Evolutionary conservation across 148 eudicot species (phyloP).

Genomic region (Rhododendron ovatum): DNA sequence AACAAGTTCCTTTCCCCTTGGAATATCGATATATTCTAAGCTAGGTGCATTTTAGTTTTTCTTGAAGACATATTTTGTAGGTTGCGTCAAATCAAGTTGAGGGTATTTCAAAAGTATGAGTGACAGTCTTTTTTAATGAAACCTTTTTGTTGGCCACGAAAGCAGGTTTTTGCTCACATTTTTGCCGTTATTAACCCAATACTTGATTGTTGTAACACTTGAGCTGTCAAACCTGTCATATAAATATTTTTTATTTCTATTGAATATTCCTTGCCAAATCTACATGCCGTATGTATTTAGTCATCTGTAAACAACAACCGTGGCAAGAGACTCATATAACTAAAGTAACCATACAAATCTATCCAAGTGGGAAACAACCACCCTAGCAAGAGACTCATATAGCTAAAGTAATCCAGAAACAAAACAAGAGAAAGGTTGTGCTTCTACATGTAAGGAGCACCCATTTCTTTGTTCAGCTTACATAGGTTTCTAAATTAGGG

Average conservation of each 20-base stretch:
- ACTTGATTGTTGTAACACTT: not conserved
- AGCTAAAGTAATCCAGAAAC: not conserved
- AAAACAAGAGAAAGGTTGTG: not conserved
- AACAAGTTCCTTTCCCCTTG: not conserved
- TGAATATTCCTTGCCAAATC: not conserved
- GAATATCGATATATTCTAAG: not conserved
- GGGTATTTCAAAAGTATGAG: not conserved
- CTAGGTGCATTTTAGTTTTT: not conserved
- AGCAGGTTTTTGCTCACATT: not conserved
- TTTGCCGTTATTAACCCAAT: not conserved
- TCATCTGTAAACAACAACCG: not conserved
- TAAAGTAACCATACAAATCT: not conserved
- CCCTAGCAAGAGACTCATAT: not conserved
- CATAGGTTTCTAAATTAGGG: not conserved
- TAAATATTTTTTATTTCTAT: not conserved
- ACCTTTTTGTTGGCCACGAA: not conserved
- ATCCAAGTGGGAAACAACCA: not conserved
- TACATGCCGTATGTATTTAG: not conserved
- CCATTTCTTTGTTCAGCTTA: not conserved
- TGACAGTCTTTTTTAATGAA: not conserved
- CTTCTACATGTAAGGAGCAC: not conserved
- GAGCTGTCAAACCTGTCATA: not conserved
- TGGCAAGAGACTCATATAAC: not conserved
- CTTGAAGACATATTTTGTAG: not conserved
- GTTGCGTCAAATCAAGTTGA: not conserved